Conservation (phyloP, 73 alveolate species). For the Paramecium primaurelia region DNA sequence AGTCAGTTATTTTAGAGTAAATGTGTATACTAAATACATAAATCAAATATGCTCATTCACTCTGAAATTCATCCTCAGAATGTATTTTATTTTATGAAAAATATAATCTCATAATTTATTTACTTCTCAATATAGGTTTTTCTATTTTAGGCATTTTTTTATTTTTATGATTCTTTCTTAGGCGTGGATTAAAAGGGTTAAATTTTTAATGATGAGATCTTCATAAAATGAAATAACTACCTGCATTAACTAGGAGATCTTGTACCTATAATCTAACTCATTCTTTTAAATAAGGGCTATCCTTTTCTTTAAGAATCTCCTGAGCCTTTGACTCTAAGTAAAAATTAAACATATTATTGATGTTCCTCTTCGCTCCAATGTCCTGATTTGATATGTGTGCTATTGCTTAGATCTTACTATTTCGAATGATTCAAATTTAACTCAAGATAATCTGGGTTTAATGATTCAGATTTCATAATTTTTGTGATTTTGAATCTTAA, state of each 20-base stretch:
- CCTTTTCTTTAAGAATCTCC: constrained; percentile 1
- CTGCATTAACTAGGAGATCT: constrained; percentile 14
- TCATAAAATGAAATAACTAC: neutral
- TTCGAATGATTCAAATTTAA: neutral
- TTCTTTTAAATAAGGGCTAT: neutral
- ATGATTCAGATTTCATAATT: neutral
- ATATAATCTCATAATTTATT: neutral
- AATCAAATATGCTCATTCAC: neutral
- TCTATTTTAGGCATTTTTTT: neutral
- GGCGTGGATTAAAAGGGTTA: constrained; percentile 5
- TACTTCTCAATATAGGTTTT: neutral
- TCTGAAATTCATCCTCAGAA: neutral
- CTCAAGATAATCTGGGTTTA: constrained; percentile 2
- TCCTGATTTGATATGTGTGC: neutral
- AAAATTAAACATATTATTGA: neutral
- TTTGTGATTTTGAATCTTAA: constrained; percentile 4
- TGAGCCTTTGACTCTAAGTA: neutral
- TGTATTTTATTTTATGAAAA: neutral
- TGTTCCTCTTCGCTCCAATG: neutral
- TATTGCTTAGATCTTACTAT: neutral
- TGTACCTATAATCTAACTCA: neutral
- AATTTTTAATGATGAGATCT: constrained; percentile 18
- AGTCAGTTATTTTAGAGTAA: neutral
- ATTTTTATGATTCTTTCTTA: neutral
- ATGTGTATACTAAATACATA: neutral